Conservation (phyloP, 139 green algal species). For the Nannochloris sp. region DNA sequence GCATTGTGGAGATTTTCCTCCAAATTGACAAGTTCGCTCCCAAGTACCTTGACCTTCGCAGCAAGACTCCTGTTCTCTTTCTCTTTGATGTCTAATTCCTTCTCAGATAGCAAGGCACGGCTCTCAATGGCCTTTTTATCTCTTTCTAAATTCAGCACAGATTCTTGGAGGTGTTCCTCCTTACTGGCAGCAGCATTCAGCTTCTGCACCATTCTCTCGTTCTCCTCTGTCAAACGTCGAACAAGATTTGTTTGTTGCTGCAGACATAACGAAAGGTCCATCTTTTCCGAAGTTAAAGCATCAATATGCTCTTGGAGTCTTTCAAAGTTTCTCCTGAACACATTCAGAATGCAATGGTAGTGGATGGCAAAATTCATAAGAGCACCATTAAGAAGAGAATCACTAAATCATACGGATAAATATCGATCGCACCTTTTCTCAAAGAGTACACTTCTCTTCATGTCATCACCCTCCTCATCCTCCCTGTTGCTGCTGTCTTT, state of each 20-base stretch:
- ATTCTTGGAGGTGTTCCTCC: constrained; percentile 12
- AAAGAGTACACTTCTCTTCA: too few species aligned
- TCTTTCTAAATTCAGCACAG: background rate
- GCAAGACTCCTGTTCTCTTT: background rate
- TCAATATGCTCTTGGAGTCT: constrained; percentile 66
- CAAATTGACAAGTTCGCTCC: background rate
- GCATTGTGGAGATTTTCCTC: background rate
- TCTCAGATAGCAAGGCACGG: background rate
- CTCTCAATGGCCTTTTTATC: background rate
- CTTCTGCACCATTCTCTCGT: constrained; percentile 34
- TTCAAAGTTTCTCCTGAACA: constrained; percentile 21
- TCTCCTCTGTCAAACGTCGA: constrained; percentile 44
- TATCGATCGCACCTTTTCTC: too few species aligned
- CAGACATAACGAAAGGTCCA: constrained; percentile 46
- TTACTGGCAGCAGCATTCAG: constrained; percentile 31
- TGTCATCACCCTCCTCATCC: too few species aligned
- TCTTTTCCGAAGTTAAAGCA: constrained; percentile 65
- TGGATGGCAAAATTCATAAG: background rate
- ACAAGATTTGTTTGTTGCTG: constrained; percentile 37
- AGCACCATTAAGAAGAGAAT: too few species aligned
- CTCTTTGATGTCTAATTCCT: background rate
- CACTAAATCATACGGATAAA: too few species aligned
- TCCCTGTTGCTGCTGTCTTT: too few species aligned
- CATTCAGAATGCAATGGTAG: background rate
- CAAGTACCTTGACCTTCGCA: background rate